These are phyloP conservation scores for Pseudomonodictys pantanalensis DNA, from an alignment of 495 filamentous ascomycete species.

Conservation along the genomic window DNA sequence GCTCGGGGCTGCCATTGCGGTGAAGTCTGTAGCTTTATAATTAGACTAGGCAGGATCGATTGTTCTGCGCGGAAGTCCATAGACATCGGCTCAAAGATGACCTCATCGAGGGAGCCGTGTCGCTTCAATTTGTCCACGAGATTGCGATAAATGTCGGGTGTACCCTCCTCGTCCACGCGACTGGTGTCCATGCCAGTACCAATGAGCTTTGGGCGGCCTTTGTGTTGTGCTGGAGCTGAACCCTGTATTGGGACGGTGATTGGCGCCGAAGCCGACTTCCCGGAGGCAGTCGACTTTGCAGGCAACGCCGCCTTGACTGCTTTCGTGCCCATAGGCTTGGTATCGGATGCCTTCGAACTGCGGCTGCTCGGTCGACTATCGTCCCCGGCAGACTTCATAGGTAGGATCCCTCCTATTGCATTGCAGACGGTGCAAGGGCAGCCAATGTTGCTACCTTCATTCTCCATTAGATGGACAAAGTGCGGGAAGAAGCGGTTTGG, in stretches of 20 bases:
- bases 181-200: conserved; percentile 22
- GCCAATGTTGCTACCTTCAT: conserved; percentile 40
- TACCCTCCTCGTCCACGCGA: conserved; percentile 47
- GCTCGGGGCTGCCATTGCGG: conserved; percentile 54
- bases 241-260: neutral
- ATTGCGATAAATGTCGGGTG: conserved; percentile 52
- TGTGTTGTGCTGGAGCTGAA: neutral
- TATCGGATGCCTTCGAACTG: too few relatives aligned
- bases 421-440: conserved; percentile 43
- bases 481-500: conserved; percentile 55
- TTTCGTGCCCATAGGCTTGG: too few relatives aligned
- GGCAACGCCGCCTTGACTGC: too few relatives aligned
- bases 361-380: too few relatives aligned
- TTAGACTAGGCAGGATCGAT: conserved; percentile 37
- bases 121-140: conserved; percentile 51
- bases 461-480: conserved; percentile 56
- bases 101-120: conserved; percentile 42
- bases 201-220: conserved; percentile 30
- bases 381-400: neutral
- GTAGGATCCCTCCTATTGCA: conserved; percentile 15
- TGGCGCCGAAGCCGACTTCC: neutral
- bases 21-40: conserved; percentile 41
- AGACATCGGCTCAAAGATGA: conserved; percentile 48
- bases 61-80: conserved; percentile 55
- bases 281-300: too few relatives aligned